A percentile compares a stretch with the other conserved stretches of the same genome.
Evolutionary conservation across 306 rosid genomes (phyloP).

Genomic region (Hylodesmum podocarpum): DNA sequence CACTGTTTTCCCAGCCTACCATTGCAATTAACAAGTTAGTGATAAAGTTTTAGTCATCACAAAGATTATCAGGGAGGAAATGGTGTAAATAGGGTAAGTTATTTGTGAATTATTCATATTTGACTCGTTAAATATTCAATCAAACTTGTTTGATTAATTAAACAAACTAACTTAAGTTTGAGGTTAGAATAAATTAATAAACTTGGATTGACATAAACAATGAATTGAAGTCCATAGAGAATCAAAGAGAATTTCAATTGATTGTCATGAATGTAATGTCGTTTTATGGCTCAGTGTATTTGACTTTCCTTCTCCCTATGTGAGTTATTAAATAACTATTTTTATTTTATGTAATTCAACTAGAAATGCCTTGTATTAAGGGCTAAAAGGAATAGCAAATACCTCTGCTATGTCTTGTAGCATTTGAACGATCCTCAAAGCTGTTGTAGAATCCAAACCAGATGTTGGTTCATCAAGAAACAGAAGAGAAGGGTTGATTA

Average conservation of each 20-base stretch:
- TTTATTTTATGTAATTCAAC: too few relatives aligned
- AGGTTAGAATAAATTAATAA: too few relatives aligned
- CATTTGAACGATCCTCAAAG: conserved; percentile 85
- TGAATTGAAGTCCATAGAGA: neutral
- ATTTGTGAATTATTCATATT: too few relatives aligned
- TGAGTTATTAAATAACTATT: too few relatives aligned
- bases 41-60: neutral
- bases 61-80: too few relatives aligned
- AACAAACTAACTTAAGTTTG: too few relatives aligned
- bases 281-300: neutral
- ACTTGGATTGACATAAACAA: neutral
- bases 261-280: neutral
- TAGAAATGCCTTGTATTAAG: too few relatives aligned
- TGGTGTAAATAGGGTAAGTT: too few relatives aligned
- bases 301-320: neutral
- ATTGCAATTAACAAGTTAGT: conserved; percentile 19
- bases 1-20: conserved; percentile 93
- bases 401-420: conserved; percentile 97
- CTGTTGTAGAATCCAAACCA: conserved; percentile 99
- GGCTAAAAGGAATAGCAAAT: neutral
- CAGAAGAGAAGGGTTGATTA: conserved; percentile 89
- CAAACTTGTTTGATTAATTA: too few relatives aligned
- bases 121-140: too few relatives aligned
- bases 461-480: conserved; percentile 98
- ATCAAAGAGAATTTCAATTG: neutral